Conservation (phyloP, 2,329 filamentous ascomycete genomes). For the Beauveria australis region DNA sequence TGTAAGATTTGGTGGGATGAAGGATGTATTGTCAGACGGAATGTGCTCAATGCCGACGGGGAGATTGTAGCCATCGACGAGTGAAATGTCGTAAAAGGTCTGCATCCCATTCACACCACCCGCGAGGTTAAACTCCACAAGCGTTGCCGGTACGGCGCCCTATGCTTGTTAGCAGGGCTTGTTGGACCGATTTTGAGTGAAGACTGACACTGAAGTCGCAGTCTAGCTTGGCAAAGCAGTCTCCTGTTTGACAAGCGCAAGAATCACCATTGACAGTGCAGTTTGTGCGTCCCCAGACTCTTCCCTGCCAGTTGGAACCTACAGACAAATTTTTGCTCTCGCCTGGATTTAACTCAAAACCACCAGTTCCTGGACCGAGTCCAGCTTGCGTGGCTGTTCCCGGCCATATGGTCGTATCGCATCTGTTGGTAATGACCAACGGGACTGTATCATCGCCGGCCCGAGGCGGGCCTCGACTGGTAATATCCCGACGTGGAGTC, state of each 20-base stretch:
- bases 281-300: constrained; percentile 77
- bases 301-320: constrained; percentile 67
- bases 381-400: constrained; percentile 67
- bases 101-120: constrained; percentile 53
- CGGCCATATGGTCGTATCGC: constrained; percentile 64
- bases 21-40: constrained; percentile 51
- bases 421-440: constrained; percentile 64
- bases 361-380: constrained; percentile 55
- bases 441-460: constrained; percentile 39
- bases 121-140: constrained; percentile 73
- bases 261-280: constrained; percentile 65
- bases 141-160: constrained; percentile 65
- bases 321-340: constrained; percentile 55
- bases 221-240: constrained; percentile 63
- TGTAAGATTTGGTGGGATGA: constrained; percentile 67
- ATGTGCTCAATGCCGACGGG: constrained; percentile 57
- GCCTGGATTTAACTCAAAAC: constrained; percentile 58
- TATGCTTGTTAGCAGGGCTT: constrained; percentile 22
- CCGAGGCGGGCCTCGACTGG: constrained; percentile 24
- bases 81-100: constrained; percentile 76
- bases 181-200: not conserved
- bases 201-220: constrained; percentile 59
- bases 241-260: constrained; percentile 64
- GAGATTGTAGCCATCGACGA: constrained; percentile 80
- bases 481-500: constrained; percentile 17